Evolutionary conservation across 306 rosid genomes (phyloP), one percentile per base, ranked within the genome.

Genomic region (Trichosanthes truncata): DNA sequence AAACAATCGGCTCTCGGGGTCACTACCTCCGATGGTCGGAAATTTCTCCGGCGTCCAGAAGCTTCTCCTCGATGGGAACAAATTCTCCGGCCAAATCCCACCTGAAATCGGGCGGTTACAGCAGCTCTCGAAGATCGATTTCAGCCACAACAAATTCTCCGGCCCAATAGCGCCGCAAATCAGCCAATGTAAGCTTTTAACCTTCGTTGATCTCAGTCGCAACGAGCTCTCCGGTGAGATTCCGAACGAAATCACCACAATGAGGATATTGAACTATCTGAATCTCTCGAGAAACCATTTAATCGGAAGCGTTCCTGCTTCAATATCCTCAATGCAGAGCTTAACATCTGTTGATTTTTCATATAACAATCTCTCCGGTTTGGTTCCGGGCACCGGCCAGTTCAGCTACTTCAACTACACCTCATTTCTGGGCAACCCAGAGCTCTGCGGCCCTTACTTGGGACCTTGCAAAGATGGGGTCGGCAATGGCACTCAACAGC

Each of bases 351-450:
- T 92, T 79, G 98, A 94, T 85, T 94, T 94, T 84, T 94, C 98
- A 2, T 94, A 87, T 63, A 94, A 94, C 88, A 92, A 94, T 85
- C 92, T 94, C 79, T 92, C 98, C 65, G 98, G 98, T 77, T 87
- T 92, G 90, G 98, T 94, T 81, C 98, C 97, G 31, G 92, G 97
- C 6, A 91, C 97, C 0, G 98, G 98, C 31, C 98, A 94, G 81
- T 94, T 94, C 77, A 94, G 98, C 74, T 92, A 94, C 89, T 94
- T 94, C 86, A 94, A 94, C 83, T 91, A 87, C 89, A 92, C 98
- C 14, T 94, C 98, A 18, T 94, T 94, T 76, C 71, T 89, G 20
- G 97, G 98, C 7, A 94, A 94, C 68, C 86, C 90, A 59, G 90
- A 84, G 17, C 98, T 94, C 9, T 94, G 98, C 55, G 98, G 95